Percentiles rank a stretch among this genome's conserved stretches.
These are phyloP conservation scores for Scytalidium sp. DNA, from an alignment of 2,329 filamentous ascomycete species.

Conservation along the genomic window DNA sequence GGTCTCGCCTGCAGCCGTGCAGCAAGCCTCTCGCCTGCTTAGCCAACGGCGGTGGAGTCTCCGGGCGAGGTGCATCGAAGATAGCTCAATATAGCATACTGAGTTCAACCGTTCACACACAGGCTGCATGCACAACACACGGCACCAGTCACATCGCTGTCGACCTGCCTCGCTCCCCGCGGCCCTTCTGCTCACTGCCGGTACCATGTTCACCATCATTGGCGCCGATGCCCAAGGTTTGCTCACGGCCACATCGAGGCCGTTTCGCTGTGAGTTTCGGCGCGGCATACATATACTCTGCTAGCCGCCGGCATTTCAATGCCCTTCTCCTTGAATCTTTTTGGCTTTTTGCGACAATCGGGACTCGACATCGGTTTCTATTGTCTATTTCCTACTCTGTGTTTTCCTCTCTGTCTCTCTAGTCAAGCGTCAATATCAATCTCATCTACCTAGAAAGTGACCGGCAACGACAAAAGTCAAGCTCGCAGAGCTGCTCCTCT, in stretches of 20 bases:
- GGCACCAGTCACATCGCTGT: conserved; percentile 25
- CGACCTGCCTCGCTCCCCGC: conserved; percentile 2
- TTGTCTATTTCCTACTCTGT: neutral
- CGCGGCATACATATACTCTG: conserved; percentile 26
- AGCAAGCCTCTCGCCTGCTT: conserved; percentile 10
- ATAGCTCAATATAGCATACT: neutral
- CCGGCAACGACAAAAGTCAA: conserved; percentile 26
- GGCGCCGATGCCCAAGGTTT: conserved; percentile 14
- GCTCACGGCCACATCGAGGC: neutral
- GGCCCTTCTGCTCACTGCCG: conserved; percentile 7
- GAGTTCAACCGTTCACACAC: conserved; percentile 20
- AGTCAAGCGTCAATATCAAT: neutral
- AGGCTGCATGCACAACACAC: conserved; percentile 22
- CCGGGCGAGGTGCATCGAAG: neutral
- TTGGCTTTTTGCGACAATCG: neutral
- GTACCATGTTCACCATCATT: conserved; percentile 20
- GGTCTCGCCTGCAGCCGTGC: neutral
- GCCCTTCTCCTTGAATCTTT: conserved; percentile 1
- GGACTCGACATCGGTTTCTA: neutral
- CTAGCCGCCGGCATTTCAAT: conserved; percentile 21
- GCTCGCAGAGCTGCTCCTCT: conserved; percentile 18
- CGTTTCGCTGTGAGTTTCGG: neutral
- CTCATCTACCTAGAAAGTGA: conserved; percentile 18
- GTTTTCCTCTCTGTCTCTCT: neutral
- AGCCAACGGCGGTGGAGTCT: conserved; percentile 16